Conservation (phyloP, 164 flowering plant genomes). For the Nymphaea thermarum region DNA sequence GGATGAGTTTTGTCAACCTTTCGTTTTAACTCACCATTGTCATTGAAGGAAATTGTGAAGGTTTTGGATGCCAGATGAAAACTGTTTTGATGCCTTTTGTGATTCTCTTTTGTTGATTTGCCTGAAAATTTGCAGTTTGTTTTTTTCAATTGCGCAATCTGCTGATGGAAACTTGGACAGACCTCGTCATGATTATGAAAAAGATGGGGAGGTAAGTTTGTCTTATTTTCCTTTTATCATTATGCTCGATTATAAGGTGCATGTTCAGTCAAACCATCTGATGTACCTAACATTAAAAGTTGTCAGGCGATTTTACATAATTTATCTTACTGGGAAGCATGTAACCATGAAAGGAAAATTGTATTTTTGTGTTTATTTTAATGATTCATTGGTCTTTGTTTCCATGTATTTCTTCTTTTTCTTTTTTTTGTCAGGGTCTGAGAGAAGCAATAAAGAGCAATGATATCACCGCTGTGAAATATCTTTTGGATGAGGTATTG, state of each 20-base stretch:
- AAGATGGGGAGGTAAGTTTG: constrained; percentile 80
- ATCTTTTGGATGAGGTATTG: constrained; percentile 67
- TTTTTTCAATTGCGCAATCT: constrained; percentile 38
- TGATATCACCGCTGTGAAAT: constrained; percentile 52
- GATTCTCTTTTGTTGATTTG: not conserved
- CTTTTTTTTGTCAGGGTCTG: constrained; percentile 45
- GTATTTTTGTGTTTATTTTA: not conserved
- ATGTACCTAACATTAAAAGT: too few relatives aligned
- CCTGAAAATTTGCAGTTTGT: constrained; percentile 18
- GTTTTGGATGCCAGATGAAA: not conserved
- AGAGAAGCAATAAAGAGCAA: constrained; percentile 92
- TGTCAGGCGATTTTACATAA: too few relatives aligned
- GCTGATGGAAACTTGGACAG: constrained; percentile 21
- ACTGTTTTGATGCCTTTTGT: not conserved
- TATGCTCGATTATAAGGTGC: too few relatives aligned
- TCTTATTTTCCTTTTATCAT: not conserved
- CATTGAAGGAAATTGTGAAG: not conserved
- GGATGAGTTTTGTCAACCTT: too few relatives aligned
- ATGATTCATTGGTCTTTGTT: not conserved
- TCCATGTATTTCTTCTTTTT: not conserved
- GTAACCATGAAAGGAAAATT: not conserved
- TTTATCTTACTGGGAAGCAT: not conserved
- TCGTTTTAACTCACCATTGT: too few relatives aligned
- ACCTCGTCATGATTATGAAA: constrained; percentile 48
- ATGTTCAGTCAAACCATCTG: too few relatives aligned